Base-by-base conservation (phyloP, 192 early-diverging fungal genomes). In the Backusella luteola region DNA sequence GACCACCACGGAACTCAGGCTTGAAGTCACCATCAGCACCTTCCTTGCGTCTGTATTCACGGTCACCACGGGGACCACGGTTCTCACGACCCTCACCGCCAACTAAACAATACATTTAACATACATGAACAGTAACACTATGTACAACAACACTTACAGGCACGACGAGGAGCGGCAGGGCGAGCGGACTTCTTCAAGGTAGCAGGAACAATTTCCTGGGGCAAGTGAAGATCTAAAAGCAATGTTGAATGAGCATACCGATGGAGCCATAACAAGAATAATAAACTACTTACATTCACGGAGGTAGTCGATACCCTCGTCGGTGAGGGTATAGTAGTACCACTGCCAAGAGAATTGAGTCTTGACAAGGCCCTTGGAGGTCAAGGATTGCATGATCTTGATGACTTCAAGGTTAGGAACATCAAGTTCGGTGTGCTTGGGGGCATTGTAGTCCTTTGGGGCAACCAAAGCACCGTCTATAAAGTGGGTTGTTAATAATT, bases 241-340 rank as follows among this genome's bases (percentile, higher is more conserved):
- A 32, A 7, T 6, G 1, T 14, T 6, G 23, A 74, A 17, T 66
- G 3, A 63, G 14, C 26, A 39, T 52, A 69, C 41, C 14, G 19
- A 69, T 36, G n/a, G 7, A 26, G 21, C 9, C 9, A 42, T 73
- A 66, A 73, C 8, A 36, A 23, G 19, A 69, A 23, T 19, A 44
- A 41, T 2, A 69, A 71, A 9, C 21, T 12, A 63, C 56, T 63
- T 63, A 80, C 79, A 94, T 86, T 96, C 93, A 84, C 97, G 94
- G 77, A 99, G 90, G 88, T 97, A 98, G 84, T 94, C 95, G 80
- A 98, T 97, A 86, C 98, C 98, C 87, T 95, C 94, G 80, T 96
- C 91, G 82, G 97, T 99, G 82, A 99, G 90, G 86, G 92, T 96
- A 88, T 99, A 99, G 95, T 99, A 99, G 91, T 97, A 99, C 90